Base-by-base conservation (phyloP, 108 stramenopile genomes). In the Fistulifera solaris region DNA sequence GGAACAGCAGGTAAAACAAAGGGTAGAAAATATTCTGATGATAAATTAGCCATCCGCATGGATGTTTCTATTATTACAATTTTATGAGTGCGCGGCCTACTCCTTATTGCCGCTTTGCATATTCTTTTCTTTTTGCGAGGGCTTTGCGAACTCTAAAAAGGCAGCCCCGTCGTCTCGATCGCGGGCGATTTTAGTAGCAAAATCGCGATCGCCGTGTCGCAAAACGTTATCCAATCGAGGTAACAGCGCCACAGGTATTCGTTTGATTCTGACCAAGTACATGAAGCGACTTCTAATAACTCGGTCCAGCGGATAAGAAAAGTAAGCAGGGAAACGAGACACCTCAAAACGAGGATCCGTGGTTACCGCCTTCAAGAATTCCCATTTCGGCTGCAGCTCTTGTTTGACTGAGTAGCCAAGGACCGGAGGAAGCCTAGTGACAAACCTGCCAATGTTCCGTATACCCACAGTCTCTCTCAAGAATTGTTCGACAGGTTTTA, bases 301-400 rank as follows among this genome's bases (percentile, higher is more conserved):
- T 12, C 82, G 53, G 21, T 83, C 80, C n/a, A 87, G 58, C 1
- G 86, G 86, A 59, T 87, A 87, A 0, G 86, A 87, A 64, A 87
- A 87, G 42, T 81, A 87, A 16, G 82, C 86, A 1, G 86, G 86
- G 59, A 87, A 87, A 24, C 68, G 58, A 0, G 63, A 60, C 10
- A 83, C 58, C 61, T 87, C 80, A 62, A 81, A 83, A 40, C 62
- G 66, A 45, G 80, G 71, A 48, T 77, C 72, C 39, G 75, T 48
- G 27, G 69, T 72, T 19, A 83, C 77, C 43, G 59, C 54, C 42
- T 62, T 43, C 12, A 87, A 53, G 51, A 65, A 81, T 55, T 82
- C 67, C 86, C 86, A 87, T 56, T 87, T 87, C n/a, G 86, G 86
- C 48, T 58, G 49, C 27, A 87, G 54, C 15, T 87, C 81, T 1